A percentile compares a stretch with the other conserved stretches of the same genome.
These are phyloP conservation scores for Pseudopyrenochaeta lycopersici DNA, from an alignment of 2,329 filamentous ascomycete species.

Conservation along the genomic window DNA sequence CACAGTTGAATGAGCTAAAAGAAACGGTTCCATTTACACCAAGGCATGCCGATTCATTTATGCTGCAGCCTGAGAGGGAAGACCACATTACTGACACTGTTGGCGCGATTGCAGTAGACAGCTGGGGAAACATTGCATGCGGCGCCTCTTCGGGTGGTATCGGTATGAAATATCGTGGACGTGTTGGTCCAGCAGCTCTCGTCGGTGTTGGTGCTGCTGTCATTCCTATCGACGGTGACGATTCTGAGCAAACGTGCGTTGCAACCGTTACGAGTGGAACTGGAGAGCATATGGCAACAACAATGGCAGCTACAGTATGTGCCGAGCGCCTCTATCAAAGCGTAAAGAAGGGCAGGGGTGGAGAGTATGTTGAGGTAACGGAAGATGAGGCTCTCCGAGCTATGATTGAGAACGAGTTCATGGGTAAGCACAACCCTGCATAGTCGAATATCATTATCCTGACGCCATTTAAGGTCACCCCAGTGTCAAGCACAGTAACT, in stretches of 20 bases:
- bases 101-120: conserved; percentile 92
- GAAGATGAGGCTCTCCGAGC: conserved; percentile 81
- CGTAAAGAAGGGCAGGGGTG: conserved; percentile 67
- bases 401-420: conserved; percentile 90
- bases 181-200: conserved; percentile 89
- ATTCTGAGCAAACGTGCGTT: conserved; percentile 74
- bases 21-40: conserved; percentile 20
- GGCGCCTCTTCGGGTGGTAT: conserved; percentile 97
- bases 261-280: conserved; percentile 93
- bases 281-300: conserved; percentile 97
- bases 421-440: conserved; percentile 62
- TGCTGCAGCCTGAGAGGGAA: conserved; percentile 28
- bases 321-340: conserved; percentile 83
- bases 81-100: conserved; percentile 91
- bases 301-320: conserved; percentile 86
- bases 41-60: neutral
- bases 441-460: conserved; percentile 3
- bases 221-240: conserved; percentile 76
- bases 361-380: conserved; percentile 70
- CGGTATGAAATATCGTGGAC: conserved; percentile 95
- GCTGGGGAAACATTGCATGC: conserved; percentile 85
- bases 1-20: conserved; percentile 19
- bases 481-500: conserved; percentile 80
- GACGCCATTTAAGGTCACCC: conserved; percentile 67
- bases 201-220: conserved; percentile 92